These are phyloP conservation scores for Hymenoscyphus scutula DNA, from an alignment of 2,329 filamentous ascomycete genomes.

Conservation along the genomic window DNA sequence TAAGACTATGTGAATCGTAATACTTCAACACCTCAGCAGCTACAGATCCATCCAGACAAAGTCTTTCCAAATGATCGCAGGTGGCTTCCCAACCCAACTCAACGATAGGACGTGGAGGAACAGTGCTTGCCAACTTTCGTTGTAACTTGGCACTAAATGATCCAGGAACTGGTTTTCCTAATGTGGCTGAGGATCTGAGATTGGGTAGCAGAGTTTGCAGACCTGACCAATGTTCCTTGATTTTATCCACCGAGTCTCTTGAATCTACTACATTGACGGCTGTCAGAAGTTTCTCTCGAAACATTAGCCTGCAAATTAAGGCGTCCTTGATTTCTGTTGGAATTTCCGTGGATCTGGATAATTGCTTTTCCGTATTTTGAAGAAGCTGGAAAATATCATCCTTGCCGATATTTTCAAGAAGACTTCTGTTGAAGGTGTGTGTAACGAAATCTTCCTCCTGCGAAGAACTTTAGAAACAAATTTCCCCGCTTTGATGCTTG, in stretches of 20 bases:
- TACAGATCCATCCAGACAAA: slow-evolving; percentile 72
- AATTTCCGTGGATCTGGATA: slow-evolving; percentile 26
- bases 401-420: slow-evolving; percentile 64
- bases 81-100: slow-evolving; percentile 71
- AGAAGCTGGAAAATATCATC: slow-evolving; percentile 37
- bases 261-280: slow-evolving; percentile 46
- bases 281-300: slow-evolving; percentile 63
- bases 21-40: slow-evolving; percentile 67
- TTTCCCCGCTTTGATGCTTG: slow-evolving; percentile 74
- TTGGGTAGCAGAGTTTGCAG: slow-evolving; percentile 47
- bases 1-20: slow-evolving; percentile 63
- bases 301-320: slow-evolving; percentile 61
- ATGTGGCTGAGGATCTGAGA: slow-evolving; percentile 57
- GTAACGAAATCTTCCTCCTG: slow-evolving; percentile 96
- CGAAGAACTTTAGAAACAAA: slow-evolving; percentile 57
- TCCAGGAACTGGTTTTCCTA: slow-evolving; percentile 67
- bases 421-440: slow-evolving; percentile 78
- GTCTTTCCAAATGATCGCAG: slow-evolving; percentile 62
- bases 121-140: slow-evolving; percentile 85
- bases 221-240: slow-evolving; percentile 43
- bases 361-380: slow-evolving; percentile 34
- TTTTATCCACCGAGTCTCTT: slow-evolving; percentile 42
- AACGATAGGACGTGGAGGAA: slow-evolving; percentile 88
- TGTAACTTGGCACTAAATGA: slow-evolving; percentile 90
- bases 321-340: slow-evolving; percentile 47